Evolutionary conservation across 805 yeast species (phyloP).

Genomic region (Deakozyma indianensis): DNA sequence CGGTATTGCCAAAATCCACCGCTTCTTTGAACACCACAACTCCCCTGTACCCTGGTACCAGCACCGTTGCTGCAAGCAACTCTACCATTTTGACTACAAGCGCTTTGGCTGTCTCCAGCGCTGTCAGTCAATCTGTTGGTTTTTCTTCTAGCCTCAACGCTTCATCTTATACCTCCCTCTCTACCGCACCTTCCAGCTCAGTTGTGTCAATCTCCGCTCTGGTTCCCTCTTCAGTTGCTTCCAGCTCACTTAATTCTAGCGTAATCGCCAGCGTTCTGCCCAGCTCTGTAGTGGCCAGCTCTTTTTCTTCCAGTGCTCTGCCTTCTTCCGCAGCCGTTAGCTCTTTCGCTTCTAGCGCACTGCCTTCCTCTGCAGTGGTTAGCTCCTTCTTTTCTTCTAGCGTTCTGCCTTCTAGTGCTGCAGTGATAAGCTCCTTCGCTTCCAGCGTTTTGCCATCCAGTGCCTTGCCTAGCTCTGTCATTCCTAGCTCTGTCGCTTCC

Average conservation of each 20-base stretch:
- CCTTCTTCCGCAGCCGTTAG: background rate
- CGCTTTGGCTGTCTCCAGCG: background rate
- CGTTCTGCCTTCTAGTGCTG: background rate
- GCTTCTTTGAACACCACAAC: background rate
- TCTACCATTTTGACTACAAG: background rate
- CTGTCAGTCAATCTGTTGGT: background rate
- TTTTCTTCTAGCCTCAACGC: background rate
- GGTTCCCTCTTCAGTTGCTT: background rate
- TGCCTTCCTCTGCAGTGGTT: no score
- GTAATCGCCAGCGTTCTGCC: no score
- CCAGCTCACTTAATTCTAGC: background rate
- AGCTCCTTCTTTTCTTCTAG: background rate
- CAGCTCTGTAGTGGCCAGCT: no score
- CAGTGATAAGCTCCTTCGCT: background rate
- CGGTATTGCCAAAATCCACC: background rate
- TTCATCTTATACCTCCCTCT: background rate
- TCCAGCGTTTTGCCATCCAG: no score
- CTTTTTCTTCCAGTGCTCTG: conserved; percentile 1
- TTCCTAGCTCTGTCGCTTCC: background rate
- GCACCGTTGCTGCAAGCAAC: background rate
- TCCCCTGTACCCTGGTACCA: background rate
- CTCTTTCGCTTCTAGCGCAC: background rate
- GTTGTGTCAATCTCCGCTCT: background rate
- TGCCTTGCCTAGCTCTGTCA: no score
- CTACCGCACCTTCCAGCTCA: background rate